These are phyloP conservation scores for Aspergillus fructus DNA, from an alignment of 2,329 filamentous ascomycete species.

Conservation along the genomic window DNA sequence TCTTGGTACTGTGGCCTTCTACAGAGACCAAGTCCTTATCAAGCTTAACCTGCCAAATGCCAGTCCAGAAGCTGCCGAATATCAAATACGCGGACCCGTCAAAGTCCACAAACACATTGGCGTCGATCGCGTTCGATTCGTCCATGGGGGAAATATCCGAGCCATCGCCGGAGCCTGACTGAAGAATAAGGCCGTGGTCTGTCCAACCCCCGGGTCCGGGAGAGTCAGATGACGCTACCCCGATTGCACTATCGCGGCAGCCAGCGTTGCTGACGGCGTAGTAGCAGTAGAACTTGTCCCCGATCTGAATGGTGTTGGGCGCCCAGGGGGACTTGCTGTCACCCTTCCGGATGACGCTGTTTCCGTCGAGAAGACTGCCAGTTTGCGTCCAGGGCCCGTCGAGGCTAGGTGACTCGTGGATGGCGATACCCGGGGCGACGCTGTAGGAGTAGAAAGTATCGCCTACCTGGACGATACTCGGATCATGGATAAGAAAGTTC, in stretches of 20 bases:
- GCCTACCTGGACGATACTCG: constrained; percentile 29
- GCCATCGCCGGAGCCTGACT: constrained; percentile 32
- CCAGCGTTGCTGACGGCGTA: constrained; percentile 65
- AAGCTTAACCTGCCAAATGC: constrained; percentile 62
- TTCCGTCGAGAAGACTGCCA: constrained; percentile 21
- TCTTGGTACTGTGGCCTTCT: constrained; percentile 5
- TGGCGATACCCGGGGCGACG: constrained; percentile 32
- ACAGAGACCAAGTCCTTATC: constrained; percentile 24
- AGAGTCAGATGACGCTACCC: constrained; percentile 52
- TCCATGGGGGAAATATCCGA: constrained; percentile 34
- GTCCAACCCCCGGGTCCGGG: constrained; percentile 34
- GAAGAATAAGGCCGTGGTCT: constrained; percentile 37
- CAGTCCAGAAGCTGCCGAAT: constrained; percentile 69
- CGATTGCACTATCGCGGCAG: constrained; percentile 62
- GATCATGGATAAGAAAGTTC: constrained; percentile 31
- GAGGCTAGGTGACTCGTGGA: constrained; percentile 28
- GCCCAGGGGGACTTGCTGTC: constrained; percentile 48
- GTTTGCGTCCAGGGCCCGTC: constrained; percentile 30
- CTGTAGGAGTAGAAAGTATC: constrained; percentile 33
- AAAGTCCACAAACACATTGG: constrained; percentile 48
- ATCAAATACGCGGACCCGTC: constrained; percentile 49
- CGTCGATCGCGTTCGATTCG: constrained; percentile 62
- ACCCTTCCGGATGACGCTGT: constrained; percentile 35
- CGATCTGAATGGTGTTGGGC: constrained; percentile 60
- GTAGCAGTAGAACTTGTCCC: constrained; percentile 62